These are phyloP conservation scores for Fraxinus paxiana DNA, from an alignment of 305 asterid species.

Conservation along the genomic window DNA sequence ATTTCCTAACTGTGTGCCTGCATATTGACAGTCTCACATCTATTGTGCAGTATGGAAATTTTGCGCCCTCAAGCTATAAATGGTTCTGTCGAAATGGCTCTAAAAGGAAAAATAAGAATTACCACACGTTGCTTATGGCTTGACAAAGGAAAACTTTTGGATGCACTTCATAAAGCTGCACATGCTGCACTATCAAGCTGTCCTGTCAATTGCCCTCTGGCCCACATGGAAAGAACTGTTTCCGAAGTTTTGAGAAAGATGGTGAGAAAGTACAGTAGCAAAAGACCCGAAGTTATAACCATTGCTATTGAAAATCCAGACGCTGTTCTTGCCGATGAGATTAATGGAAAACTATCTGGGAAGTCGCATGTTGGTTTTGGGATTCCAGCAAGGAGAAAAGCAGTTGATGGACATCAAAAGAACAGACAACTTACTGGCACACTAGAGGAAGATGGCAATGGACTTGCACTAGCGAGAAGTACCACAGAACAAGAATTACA, in stretches of 20 bases:
- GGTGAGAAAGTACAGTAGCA: conserved; percentile 90
- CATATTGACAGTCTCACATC: conserved; percentile 19
- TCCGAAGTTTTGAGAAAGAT: conserved; percentile 87
- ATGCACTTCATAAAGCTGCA: conserved; percentile 91
- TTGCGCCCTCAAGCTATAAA: conserved; percentile 66
- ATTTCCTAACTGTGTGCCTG: conserved; percentile 24
- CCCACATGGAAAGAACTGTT: conserved; percentile 91
- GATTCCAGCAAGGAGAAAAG: conserved; percentile 53
- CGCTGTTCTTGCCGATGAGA: conserved; percentile 85
- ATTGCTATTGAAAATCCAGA: conserved; percentile 83
- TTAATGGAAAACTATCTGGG: conserved; percentile 64
- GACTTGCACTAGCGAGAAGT: conserved; percentile 33
- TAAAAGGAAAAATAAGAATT: conserved; percentile 91
- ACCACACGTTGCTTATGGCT: conserved; percentile 99
- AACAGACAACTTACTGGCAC: conserved; percentile 33
- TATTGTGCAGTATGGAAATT: conserved; percentile 80
- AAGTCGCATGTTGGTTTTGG: conserved; percentile 46
- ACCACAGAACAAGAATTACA: conserved; percentile 38
- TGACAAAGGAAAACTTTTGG: conserved; percentile 94
- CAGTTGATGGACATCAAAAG: conserved; percentile 50
- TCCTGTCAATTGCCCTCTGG: conserved; percentile 72
- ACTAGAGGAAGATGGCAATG: conserved; percentile 46
- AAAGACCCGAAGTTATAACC: conserved; percentile 89
- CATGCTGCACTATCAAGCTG: conserved; percentile 95
- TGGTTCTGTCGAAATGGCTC: conserved; percentile 41